phyloP scores from a whole-genome alignment of 208 protist genomes.

The Tritrichomonas foetus region DNA sequence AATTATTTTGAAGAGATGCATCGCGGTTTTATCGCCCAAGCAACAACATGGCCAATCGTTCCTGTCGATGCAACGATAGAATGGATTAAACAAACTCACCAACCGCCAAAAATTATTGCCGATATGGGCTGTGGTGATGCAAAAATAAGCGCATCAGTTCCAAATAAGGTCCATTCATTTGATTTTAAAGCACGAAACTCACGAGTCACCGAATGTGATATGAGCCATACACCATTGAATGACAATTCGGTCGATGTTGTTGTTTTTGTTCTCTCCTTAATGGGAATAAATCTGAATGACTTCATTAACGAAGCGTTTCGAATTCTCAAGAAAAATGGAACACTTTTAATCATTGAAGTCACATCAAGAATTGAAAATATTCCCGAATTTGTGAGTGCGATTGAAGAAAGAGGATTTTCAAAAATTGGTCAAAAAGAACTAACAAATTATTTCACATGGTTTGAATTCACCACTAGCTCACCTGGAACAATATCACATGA shows the following conservation, averaged over 20 bases:
- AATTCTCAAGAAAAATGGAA: conserved; percentile 47
- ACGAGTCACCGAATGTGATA: conserved; percentile 49
- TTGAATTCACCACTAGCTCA: not conserved
- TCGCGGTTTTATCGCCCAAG: conserved; percentile 45
- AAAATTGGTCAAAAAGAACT: not conserved
- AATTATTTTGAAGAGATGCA: conserved; percentile 50
- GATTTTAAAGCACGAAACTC: conserved; percentile 49
- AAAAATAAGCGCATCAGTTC: conserved; percentile 39
- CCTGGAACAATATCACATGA: not conserved
- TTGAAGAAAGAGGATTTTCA: conserved; percentile 40
- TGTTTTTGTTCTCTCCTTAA: conserved; percentile 54
- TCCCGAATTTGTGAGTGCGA: not conserved
- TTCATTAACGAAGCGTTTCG: conserved; percentile 52
- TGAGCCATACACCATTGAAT: conserved; percentile 46
- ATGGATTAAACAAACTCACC: not conserved
- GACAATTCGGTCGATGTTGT: conserved; percentile 44
- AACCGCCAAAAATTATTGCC: not conserved
- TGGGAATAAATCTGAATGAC: conserved; percentile 50
- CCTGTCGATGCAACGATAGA: conserved; percentile 48
- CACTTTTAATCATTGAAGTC: conserved; percentile 48
- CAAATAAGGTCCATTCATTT: conserved; percentile 49
- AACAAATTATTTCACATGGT: not conserved
- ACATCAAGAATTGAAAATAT: conserved; percentile 46
- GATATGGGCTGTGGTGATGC: conserved; percentile 55
- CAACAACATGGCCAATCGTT: conserved; percentile 48